Percentiles rank a stretch among this genome's conserved stretches.
phyloP scores from a whole-genome alignment of 2,329 filamentous ascomycete genomes.

The Alternaria brassicicola region DNA sequence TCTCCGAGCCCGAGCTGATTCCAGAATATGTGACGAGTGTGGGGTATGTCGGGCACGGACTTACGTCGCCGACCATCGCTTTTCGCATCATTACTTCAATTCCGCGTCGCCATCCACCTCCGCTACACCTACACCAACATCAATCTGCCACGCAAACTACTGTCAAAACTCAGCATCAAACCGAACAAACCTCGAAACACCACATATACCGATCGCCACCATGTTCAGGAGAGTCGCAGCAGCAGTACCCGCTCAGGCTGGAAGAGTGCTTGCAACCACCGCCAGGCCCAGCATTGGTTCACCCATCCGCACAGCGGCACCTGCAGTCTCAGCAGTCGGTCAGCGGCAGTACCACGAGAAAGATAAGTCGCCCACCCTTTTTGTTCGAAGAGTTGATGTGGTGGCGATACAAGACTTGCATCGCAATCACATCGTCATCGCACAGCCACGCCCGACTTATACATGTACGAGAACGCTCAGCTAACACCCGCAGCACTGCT shows the following conservation, averaged over 20 bases:
- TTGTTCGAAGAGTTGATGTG: background rate
- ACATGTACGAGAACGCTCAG: constrained; percentile 28
- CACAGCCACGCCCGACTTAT: background rate
- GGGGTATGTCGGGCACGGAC: constrained; percentile 28
- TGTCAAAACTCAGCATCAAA: background rate
- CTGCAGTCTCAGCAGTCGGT: constrained; percentile 48
- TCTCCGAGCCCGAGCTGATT: constrained; percentile 25
- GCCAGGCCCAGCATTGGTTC: constrained; percentile 57
- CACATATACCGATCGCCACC: constrained; percentile 32
- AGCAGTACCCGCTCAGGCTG: constrained; percentile 59
- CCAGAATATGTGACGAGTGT: constrained; percentile 24
- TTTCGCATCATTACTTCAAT: constrained; percentile 24
- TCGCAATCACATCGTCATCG: constrained; percentile 11
- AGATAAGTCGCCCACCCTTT: constrained; percentile 56
- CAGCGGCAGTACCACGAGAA: constrained; percentile 69
- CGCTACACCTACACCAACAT: constrained; percentile 30
- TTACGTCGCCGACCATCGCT: constrained; percentile 32
- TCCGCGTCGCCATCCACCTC: constrained; percentile 30
- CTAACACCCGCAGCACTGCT: constrained; percentile 61
- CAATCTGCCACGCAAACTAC: constrained; percentile 12
- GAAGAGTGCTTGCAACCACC: constrained; percentile 57
- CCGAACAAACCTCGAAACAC: constrained; percentile 5
- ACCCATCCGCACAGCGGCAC: constrained; percentile 52
- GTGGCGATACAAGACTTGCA: constrained; percentile 19
- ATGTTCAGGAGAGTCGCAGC: constrained; percentile 66